Conservation (phyloP, 2,329 filamentous ascomycete species). For the Epichloe coenophiala region DNA sequence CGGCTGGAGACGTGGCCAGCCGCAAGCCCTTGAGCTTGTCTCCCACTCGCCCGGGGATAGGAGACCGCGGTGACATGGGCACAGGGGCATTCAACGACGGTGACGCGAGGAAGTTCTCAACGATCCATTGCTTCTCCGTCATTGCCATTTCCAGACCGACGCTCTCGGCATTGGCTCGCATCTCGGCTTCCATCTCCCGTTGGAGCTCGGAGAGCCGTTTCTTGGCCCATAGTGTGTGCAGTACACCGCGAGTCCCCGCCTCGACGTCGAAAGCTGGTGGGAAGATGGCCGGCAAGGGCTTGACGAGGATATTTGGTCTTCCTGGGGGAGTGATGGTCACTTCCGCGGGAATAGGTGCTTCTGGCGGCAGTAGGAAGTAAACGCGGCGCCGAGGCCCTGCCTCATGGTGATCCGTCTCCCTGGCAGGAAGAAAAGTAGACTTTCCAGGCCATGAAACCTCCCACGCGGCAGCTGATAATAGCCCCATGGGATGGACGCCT, state of each 20-base stretch:
- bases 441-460: slow-evolving; percentile 77
- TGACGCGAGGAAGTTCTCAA: slow-evolving; percentile 50
- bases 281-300: slow-evolving; percentile 78
- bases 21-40: slow-evolving; percentile 73
- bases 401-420: slow-evolving; percentile 21
- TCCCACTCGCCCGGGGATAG: slow-evolving; percentile 51
- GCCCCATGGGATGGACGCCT: slow-evolving; percentile 3
- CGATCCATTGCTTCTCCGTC: slow-evolving; percentile 75
- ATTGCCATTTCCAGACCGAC: slow-evolving; percentile 74
- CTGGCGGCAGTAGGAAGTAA: slow-evolving; percentile 70
- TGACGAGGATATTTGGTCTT: slow-evolving; percentile 40
- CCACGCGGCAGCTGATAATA: slow-evolving; percentile 36
- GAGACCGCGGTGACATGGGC: slow-evolving; percentile 44
- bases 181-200: slow-evolving; percentile 62
- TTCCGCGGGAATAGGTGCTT: slow-evolving; percentile 55
- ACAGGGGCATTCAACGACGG: slow-evolving; percentile 13
- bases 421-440: slow-evolving; percentile 52
- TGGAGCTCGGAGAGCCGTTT: slow-evolving; percentile 63
- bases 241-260: slow-evolving; percentile 63
- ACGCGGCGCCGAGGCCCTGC: slow-evolving; percentile 42
- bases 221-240: slow-evolving; percentile 87
- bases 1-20: slow-evolving; percentile 57
- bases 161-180: slow-evolving; percentile 62
- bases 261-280: slow-evolving; percentile 59
- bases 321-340: slow-evolving; percentile 47